phyloP scores from a whole-genome alignment of 441 rosid genomes.

The Jatropha podagrica region DNA sequence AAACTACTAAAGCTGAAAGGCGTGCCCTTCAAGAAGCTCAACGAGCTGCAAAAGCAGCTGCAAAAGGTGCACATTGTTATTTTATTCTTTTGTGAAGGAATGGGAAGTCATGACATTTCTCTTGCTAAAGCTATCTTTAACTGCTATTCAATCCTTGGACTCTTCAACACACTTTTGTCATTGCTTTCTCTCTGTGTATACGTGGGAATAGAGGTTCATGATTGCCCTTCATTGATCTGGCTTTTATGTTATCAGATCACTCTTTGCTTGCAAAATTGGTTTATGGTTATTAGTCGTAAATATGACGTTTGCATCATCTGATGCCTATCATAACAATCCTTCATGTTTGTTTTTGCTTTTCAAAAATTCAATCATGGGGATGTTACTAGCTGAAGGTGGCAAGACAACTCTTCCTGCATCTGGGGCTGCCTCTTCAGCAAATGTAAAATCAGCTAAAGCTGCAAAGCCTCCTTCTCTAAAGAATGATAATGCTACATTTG shows the following conservation, averaged over 20 bases:
- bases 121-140: neutral
- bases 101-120: neutral
- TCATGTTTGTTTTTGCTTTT: conserved; percentile 8
- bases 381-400: conserved; percentile 53
- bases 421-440: conserved; percentile 34
- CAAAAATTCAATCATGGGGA: neutral
- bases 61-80: conserved; percentile 52
- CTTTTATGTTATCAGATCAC: neutral
- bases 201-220: neutral
- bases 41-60: conserved; percentile 72
- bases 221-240: neutral
- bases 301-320: neutral
- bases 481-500: conserved; percentile 41
- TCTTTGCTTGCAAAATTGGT: neutral
- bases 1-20: conserved; percentile 78
- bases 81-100: conserved; percentile 2
- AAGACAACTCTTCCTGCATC: conserved; percentile 38
- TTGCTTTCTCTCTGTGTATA: neutral
- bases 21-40: conserved; percentile 85
- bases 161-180: neutral
- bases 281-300: conserved; percentile 4
- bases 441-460: conserved; percentile 50
- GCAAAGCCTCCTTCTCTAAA: conserved; percentile 58
- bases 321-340: conserved; percentile 11
- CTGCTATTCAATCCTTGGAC: neutral